Base-by-base conservation (phyloP, 352 stramenopile genomes). In the Phytophthora niederhauseri region DNA sequence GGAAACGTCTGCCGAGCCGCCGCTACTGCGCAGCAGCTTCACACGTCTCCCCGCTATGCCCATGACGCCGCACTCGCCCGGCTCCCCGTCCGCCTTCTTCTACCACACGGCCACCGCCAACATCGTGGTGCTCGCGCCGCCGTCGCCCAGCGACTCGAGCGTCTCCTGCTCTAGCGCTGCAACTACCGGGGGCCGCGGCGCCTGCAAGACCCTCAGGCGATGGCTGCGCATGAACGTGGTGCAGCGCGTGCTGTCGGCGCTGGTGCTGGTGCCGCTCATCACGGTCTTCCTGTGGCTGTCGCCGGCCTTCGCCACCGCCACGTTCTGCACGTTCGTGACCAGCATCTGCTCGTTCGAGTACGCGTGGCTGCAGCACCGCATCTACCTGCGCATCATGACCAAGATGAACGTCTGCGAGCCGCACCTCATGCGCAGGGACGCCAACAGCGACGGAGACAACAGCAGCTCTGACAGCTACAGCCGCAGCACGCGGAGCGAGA, bases 261-360 rank as follows among this genome's bases (percentile, higher is more conserved):
- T 81, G 2, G 72, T 91, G 48, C 70, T 93, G 4, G 77, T 77
- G 55, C 81, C 83, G n/a, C 68, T 88, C 14, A 87, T 93, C 55
- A 91, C 82, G 5, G 41, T 78, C 9, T 91, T 92, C 57, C 68
- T 93, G 45, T 89, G 81, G 83, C 68, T 81, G 31, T 91, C 83
- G 22, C 83, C 83, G 17, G 80, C 78, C 30, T 85, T 89, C 59
- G 78, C 81, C 31, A 91, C 83, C 24, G 80, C 81, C 46, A 91
- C 80, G n/a, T 77, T 90, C 66, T 91, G 83, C 51, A 77, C 81
- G 4, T 88, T 87, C 48, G 72, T 90, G 14, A 85, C 68, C 30
- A 86, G 74, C 24, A 75, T 89, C 50, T 92, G 83, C 72, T 79
- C 82, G 11, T 93, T 87, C 63, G 85, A 93, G 65, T 93, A 89